Conservation (phyloP, 2,329 filamentous ascomycete genomes). For the Alternaria arbusti region DNA sequence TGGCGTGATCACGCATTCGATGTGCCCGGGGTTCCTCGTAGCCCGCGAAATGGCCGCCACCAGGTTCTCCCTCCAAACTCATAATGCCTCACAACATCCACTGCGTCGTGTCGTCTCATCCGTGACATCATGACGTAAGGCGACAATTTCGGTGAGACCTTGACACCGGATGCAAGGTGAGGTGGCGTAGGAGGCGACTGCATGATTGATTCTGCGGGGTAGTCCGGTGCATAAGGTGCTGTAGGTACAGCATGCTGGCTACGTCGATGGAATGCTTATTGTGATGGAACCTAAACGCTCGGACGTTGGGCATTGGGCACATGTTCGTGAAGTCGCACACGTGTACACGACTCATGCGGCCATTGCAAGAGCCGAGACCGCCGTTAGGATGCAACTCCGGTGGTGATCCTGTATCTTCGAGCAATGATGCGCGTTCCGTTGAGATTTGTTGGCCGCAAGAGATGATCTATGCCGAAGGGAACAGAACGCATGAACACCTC, state of each 20-base stretch:
- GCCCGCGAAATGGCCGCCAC: not conserved
- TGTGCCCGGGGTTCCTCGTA: not conserved
- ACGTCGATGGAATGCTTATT: not conserved
- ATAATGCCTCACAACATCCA: not conserved
- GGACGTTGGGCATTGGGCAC: constrained; percentile 17
- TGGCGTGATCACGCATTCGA: constrained; percentile 10
- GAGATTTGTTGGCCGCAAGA: not conserved
- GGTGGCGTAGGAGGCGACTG: constrained; percentile 11
- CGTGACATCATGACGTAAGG: not conserved
- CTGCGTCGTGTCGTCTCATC: not conserved
- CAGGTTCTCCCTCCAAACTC: not conserved
- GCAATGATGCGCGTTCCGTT: not conserved
- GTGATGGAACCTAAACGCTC: not conserved
- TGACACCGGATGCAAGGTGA: constrained; percentile 9
- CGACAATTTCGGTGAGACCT: not conserved
- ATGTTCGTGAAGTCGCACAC: constrained; percentile 14
- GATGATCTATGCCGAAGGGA: not conserved
- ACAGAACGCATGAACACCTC: not conserved
- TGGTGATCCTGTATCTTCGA: not conserved
- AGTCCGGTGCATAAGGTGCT: constrained; percentile 2
- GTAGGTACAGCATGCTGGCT: not conserved
- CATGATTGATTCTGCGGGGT: constrained; percentile 4
- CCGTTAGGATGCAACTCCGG: not conserved
- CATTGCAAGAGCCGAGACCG: constrained; percentile 3
- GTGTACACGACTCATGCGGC: constrained; percentile 10